Conservation (phyloP, 768 basidiomycete species). For the Pulveroboletus sp. region DNA sequence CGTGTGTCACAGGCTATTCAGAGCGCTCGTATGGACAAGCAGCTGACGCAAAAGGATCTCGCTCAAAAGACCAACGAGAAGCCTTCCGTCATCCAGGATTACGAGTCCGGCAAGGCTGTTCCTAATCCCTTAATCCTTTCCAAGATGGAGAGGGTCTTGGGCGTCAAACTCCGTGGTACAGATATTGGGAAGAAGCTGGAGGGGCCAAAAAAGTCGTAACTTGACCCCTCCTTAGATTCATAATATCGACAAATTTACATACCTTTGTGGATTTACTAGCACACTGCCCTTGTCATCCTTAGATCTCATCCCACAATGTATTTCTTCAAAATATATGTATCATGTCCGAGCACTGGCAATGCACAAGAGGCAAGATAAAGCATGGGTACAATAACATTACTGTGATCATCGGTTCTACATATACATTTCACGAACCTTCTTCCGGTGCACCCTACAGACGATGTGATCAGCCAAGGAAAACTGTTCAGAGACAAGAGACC, state of each 20-base stretch:
- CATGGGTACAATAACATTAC: background rate
- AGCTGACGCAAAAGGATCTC: constrained; percentile 87
- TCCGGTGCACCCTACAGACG: constrained; percentile 32
- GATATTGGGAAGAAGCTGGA: constrained; percentile 89
- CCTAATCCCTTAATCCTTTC: constrained; percentile 83
- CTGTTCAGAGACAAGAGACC: constrained; percentile 22
- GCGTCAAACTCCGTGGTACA: constrained; percentile 86
- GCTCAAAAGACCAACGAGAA: constrained; percentile 95
- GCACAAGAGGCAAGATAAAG: constrained; percentile 4
- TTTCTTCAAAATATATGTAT: constrained; percentile 3
- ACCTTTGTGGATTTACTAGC: constrained; percentile 18
- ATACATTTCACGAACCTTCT: constrained; percentile 24
- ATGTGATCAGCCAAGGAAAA: background rate
- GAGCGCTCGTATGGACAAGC: constrained; percentile 70
- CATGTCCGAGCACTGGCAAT: constrained; percentile 3
- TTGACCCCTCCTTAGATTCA: constrained; percentile 37
- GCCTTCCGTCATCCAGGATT: constrained; percentile 82
- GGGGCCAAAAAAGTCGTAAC: constrained; percentile 69
- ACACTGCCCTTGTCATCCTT: constrained; percentile 15
- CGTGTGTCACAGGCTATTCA: constrained; percentile 64
- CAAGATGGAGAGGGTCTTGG: constrained; percentile 84
- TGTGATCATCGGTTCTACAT: background rate
- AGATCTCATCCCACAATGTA: constrained; percentile 27
- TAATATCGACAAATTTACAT: constrained; percentile 26
- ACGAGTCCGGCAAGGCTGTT: constrained; percentile 84